Conservation (phyloP, 192 early-diverging fungal genomes). For the Powellomyces hirtus region DNA sequence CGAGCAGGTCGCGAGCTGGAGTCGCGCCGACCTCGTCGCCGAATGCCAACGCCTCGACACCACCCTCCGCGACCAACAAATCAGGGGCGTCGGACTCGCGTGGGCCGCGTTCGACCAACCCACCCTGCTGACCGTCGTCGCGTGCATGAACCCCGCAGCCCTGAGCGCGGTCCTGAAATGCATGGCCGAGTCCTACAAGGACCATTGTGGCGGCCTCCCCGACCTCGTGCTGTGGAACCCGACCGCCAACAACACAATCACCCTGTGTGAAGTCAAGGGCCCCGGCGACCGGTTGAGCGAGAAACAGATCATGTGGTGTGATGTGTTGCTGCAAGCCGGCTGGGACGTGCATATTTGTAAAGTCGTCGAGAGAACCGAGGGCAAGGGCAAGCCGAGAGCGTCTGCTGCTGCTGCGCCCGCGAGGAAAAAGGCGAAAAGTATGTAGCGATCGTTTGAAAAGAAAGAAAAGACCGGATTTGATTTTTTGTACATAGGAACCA, state of each 20-base stretch:
- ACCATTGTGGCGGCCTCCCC: constrained; percentile 46
- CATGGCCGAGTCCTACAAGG: constrained; percentile 23
- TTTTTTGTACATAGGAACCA: too few relatives aligned
- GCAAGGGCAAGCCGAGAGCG: too few relatives aligned
- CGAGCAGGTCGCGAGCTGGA: constrained; percentile 19
- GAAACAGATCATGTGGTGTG: constrained; percentile 49
- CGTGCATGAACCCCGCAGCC: constrained; percentile 7
- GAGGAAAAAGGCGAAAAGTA: too few relatives aligned
- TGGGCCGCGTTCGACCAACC: constrained; percentile 3
- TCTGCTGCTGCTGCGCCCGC: too few relatives aligned
- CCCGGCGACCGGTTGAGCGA: constrained; percentile 44
- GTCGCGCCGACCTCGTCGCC: constrained; percentile 5
- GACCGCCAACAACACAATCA: constrained; percentile 9
- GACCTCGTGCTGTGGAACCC: constrained; percentile 50
- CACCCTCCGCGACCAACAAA: neutral
- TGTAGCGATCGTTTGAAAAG: too few relatives aligned
- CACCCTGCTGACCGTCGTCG: constrained; percentile 29
- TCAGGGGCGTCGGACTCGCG: constrained; percentile 9
- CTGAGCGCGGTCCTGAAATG: constrained; percentile 3
- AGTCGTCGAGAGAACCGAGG: constrained; percentile 18
- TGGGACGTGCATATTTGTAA: constrained; percentile 42
- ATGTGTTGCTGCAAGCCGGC: constrained; percentile 25
- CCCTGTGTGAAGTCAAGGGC: constrained; percentile 50
- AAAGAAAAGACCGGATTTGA: too few relatives aligned
- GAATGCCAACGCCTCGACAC: constrained; percentile 9